Evolutionary conservation across 2,329 filamentous ascomycete species (phyloP).

Genomic region (Ophiocordyceps camponoti-leonardi): DNA sequence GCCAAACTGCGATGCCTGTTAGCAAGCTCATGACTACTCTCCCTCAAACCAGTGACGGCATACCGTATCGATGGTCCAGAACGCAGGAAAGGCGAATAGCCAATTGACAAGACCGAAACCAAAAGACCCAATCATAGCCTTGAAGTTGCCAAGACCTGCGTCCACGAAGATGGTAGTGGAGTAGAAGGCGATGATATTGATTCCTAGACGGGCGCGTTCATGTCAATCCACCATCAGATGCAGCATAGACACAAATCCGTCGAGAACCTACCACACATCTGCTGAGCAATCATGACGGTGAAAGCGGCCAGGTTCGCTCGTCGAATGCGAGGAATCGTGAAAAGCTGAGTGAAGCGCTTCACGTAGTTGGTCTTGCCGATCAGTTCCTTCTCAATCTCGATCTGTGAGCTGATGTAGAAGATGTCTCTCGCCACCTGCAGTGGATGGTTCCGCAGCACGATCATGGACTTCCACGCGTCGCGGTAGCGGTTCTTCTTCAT

Average conservation of each 20-base stretch:
- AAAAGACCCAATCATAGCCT: conserved; percentile 31
- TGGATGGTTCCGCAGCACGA: conserved; percentile 30
- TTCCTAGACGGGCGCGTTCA: conserved; percentile 1
- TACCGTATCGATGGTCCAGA: conserved; percentile 47
- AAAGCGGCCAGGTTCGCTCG: conserved; percentile 61
- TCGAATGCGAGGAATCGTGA: conserved; percentile 50
- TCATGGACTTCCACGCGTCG: conserved; percentile 40
- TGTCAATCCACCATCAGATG: background rate
- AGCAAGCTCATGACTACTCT: background rate
- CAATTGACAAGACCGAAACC: conserved; percentile 42
- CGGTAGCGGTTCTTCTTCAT: conserved; percentile 46
- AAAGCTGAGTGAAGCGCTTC: conserved; percentile 39
- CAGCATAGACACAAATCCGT: background rate
- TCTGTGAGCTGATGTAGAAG: conserved; percentile 32
- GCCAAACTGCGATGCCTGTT: conserved; percentile 24
- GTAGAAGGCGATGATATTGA: conserved; percentile 64
- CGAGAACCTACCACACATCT: conserved; percentile 36
- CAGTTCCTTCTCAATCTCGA: conserved; percentile 21
- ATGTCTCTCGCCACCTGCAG: conserved; percentile 43
- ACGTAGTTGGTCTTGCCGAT: conserved; percentile 21
- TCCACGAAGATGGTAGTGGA: conserved; percentile 43
- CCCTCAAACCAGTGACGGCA: background rate
- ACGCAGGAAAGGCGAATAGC: conserved; percentile 46
- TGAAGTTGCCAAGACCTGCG: conserved; percentile 35
- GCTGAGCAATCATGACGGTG: conserved; percentile 64